Evolutionary conservation across 306 rosid genomes (phyloP).

Genomic region (Echinosophora koreensis): DNA sequence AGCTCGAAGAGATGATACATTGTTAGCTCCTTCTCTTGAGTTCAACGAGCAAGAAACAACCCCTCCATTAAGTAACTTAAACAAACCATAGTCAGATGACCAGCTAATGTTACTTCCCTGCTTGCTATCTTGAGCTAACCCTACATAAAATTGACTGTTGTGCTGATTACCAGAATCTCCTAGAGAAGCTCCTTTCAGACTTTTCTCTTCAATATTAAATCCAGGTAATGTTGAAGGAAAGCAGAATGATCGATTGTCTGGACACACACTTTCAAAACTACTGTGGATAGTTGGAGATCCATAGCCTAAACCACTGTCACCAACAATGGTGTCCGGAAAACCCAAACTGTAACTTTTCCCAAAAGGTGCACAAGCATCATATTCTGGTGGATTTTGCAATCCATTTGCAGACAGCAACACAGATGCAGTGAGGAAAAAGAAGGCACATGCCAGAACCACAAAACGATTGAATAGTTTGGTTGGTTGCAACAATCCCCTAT

Average conservation of each 20-base stretch:
- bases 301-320: constrained; percentile 52
- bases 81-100: constrained; percentile 84
- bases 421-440: constrained; percentile 53
- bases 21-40: constrained; percentile 62
- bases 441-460: constrained; percentile 62
- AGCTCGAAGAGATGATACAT: constrained; percentile 59
- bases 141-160: constrained; percentile 54
- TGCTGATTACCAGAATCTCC: constrained; percentile 57
- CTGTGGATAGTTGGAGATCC: constrained; percentile 46
- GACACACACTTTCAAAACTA: constrained; percentile 61
- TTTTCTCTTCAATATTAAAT: constrained; percentile 49
- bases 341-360: constrained; percentile 49
- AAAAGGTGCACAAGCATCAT: constrained; percentile 60
- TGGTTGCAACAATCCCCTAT: constrained; percentile 66
- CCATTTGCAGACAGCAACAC: constrained; percentile 62
- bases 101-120: constrained; percentile 67
- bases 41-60: constrained; percentile 78
- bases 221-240: constrained; percentile 83
- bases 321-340: constrained; percentile 43
- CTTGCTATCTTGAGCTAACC: constrained; percentile 57
- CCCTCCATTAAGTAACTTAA: constrained; percentile 77
- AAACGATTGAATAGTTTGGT: constrained; percentile 49
- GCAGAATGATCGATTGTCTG: constrained; percentile 69
- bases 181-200: constrained; percentile 46
- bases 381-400: constrained; percentile 52